A percentile compares a stretch with the other conserved stretches of the same genome.
phyloP scores from a whole-genome alignment of 495 filamentous ascomycete genomes.

The Cercophora samala region DNA sequence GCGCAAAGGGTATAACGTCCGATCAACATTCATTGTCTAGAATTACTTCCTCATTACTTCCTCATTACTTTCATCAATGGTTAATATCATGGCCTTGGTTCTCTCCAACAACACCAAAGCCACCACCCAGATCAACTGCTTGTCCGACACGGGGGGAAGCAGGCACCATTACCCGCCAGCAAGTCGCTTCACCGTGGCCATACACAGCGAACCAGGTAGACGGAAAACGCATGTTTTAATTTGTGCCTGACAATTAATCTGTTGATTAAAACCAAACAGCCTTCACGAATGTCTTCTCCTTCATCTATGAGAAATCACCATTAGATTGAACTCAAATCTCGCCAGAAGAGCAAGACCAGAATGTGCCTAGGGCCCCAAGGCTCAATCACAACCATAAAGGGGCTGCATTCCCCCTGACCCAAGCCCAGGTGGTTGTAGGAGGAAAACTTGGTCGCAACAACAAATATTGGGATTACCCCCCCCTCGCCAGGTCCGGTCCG shows the following conservation, averaged over 20 bases:
- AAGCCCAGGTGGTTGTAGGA: slow-evolving; percentile 21
- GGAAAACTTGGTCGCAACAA: slow-evolving; percentile 20
- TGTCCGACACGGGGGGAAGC: slow-evolving; percentile 3
- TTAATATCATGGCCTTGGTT: background rate
- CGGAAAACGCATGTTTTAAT: slow-evolving; percentile 17
- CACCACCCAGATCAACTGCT: background rate
- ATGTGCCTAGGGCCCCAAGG: background rate
- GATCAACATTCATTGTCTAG: background rate
- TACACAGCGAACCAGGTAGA: slow-evolving; percentile 14
- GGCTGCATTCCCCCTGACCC: slow-evolving; percentile 12
- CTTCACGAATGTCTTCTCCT: slow-evolving; percentile 9
- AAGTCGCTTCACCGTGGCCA: background rate
- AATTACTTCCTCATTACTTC: background rate
- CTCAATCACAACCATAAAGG: slow-evolving; percentile 19
- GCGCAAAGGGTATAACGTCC: background rate
- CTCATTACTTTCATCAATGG: background rate
- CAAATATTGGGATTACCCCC: slow-evolving; percentile 14
- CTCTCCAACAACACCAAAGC: background rate
- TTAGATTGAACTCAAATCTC: slow-evolving; percentile 20
- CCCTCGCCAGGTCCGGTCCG: background rate
- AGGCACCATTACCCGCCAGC: slow-evolving; percentile 11
- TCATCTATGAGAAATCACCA: slow-evolving; percentile 24
- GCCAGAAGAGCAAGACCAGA: slow-evolving; percentile 7
- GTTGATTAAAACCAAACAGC: slow-evolving; percentile 22
- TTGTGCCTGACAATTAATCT: slow-evolving; percentile 19